Evolutionary conservation across 1,284 basidiomycete genomes (phyloP), one percentile per base, ranked within the genome.

Genomic region (Ustilago loliicola): DNA sequence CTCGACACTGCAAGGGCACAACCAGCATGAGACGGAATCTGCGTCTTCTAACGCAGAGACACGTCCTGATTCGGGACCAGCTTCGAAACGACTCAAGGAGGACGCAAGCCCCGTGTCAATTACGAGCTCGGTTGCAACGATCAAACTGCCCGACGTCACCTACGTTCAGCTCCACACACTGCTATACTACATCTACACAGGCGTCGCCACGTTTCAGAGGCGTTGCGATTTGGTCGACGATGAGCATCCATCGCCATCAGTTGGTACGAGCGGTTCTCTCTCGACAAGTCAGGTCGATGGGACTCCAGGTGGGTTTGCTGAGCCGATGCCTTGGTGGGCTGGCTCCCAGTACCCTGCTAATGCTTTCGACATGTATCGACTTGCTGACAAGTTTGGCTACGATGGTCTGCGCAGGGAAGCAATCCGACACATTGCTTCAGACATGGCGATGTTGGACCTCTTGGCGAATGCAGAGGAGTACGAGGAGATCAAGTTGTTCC

Each of bases 341-440:
- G 56, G 42, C 25, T n/a, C 3, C 9, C 45, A 61, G 3, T 13
- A 47, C 2, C 60, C 68, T 0, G 54, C 54, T 0, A 56, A 61
- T 15, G 68, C 62, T 1, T 34, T 66, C 15, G 68, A 47, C 11
- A 61, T 66, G 58, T 61, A 61, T 34, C 57, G 62, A 6, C 45
- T 66, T 23, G 58, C 63, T 3, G 63, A 71, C 54, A 65, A 53
- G 38, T 71, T 57, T 32, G 45, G 19, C 17, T 8, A 66, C 10
- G 10, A 17, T 4, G 42, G 21, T 17, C 27, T 71, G 34, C 62
- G 68, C 15, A 1, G 9, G 2, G 40, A 38, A 17, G 62, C 68
- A 21, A 51, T 61, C 6, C n/a, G 21, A 13, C 56, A 61, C 34
- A 65, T 71, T 29, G 23, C 50, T 2, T 2, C 29, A 19, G 25